Percentiles rank a stretch among this genome's conserved stretches.
Evolutionary conservation across 345 rosid species (phyloP).

Genomic region (Corchorus olitorius): DNA sequence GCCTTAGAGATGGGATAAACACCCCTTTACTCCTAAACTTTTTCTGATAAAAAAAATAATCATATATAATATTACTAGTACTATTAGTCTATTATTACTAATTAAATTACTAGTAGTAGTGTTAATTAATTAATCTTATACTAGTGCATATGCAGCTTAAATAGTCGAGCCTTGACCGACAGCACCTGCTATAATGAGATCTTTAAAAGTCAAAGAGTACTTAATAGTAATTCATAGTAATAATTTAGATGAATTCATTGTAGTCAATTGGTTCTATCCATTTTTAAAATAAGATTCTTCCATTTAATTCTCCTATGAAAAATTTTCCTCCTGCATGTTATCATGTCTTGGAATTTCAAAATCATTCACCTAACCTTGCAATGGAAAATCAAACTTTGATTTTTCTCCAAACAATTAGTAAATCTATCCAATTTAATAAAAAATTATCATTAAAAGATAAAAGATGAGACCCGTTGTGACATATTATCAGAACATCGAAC

Average conservation of each 20-base stretch:
- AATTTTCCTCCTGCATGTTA: not conserved
- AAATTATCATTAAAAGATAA: too few relatives aligned
- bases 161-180: constrained; percentile 2
- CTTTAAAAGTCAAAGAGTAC: not conserved
- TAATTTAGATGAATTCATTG: not conserved
- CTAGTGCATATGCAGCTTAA: not conserved
- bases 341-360: not conserved
- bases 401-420: not conserved
- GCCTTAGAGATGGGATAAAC: too few relatives aligned
- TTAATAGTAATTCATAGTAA: not conserved
- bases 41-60: not conserved
- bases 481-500: too few relatives aligned
- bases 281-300: not conserved
- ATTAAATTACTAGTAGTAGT: too few relatives aligned
- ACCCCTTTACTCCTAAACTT: too few relatives aligned
- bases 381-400: not conserved
- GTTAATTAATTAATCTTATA: not conserved
- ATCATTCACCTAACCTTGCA: not conserved
- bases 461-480: too few relatives aligned
- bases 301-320: not conserved
- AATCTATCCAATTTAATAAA: not conserved
- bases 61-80: not conserved
- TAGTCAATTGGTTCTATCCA: not conserved
- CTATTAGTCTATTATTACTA: too few relatives aligned
- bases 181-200: not conserved